Evolutionary conservation across 129 eudicot species (phyloP), one percentile per base, ranked within the genome.

Genomic region (Ambrosia trifida): DNA sequence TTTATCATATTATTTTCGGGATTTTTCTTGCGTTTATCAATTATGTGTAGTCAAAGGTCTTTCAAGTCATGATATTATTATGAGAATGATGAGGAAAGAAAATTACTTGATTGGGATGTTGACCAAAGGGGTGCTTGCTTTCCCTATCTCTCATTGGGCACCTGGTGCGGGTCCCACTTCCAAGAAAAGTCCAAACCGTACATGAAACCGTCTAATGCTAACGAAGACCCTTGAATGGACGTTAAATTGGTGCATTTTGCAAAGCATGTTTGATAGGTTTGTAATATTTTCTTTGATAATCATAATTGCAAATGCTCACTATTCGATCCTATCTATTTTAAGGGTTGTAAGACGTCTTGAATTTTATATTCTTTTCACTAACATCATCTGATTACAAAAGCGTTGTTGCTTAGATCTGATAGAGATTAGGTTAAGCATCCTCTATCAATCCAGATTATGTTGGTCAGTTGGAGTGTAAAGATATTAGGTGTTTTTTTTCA

Each of bases 151-250:
- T 54, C 53, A 50, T 70, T 94, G 99, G 99, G 78, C 87, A 68
- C 99, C 97, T 5, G 99, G 93, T 74, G 91, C 87, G 35, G 92
- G 99, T 63, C 88, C 91, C 52, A 57, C 82, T 16, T 83, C 78
- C 65, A 90, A 78, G 75, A 76, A 46, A 73, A 84, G 74, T 41
- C 84, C 85, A 51, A 69, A 66, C 65, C 92, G 93, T 63, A 72
- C 76, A 11, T 83, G 19, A 4, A 66, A 66, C 41, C 85, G 86
- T 46, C 79, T 94, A 14, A 75, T 89, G 66, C 66, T 94, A 79
- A 85, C 99, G 50, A 89, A 94, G 84, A 87, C 95, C 57, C 97
- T 94, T 67, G 99, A 94, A 76, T 94, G 97, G 99, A 89, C 96
- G 68, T 64, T 94, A 75, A 90, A 90, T 72, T 89, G 99, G 99